These are phyloP conservation scores for Helicostylum pulchrum DNA, from an alignment of 192 early-diverging fungal genomes.

Conservation along the genomic window DNA sequence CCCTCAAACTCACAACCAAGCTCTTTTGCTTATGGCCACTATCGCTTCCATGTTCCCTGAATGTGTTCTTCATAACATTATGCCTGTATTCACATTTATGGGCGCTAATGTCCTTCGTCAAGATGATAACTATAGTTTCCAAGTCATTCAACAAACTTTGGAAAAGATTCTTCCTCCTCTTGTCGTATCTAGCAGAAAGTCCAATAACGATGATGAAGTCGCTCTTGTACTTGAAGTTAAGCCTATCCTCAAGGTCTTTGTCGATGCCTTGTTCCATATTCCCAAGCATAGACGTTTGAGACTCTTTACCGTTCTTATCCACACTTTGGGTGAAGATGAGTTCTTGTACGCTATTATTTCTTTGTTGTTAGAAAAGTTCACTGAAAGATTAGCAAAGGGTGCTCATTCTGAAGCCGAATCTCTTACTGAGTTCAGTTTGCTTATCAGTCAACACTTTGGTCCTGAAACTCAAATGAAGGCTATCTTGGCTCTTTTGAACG, in stretches of 20 bases:
- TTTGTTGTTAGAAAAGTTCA: slow-evolving; percentile 71
- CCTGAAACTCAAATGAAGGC: slow-evolving; percentile 64
- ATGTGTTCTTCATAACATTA: slow-evolving; percentile 85
- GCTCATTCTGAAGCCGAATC: slow-evolving; percentile 58
- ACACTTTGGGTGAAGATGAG: slow-evolving; percentile 71
- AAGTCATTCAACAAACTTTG: slow-evolving; percentile 88
- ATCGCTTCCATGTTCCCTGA: slow-evolving; percentile 81
- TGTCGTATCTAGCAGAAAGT: slow-evolving; percentile 44
- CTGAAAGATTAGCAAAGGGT: slow-evolving; percentile 49
- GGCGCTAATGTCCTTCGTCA: slow-evolving; percentile 91
- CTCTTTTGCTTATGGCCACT: slow-evolving; percentile 81
- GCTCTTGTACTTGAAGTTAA: slow-evolving; percentile 54
- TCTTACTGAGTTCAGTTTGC: slow-evolving; percentile 71
- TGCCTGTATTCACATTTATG: slow-evolving; percentile 99
- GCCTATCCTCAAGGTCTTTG: slow-evolving; percentile 85
- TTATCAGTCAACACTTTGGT: slow-evolving; percentile 67
- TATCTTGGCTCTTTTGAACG: slow-evolving; percentile 54
- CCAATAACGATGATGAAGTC: slow-evolving; percentile 30
- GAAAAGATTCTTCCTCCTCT: slow-evolving; percentile 85
- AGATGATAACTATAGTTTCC: slow-evolving; percentile 96
- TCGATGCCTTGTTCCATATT: slow-evolving; percentile 87
- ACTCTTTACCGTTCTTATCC: slow-evolving; percentile 79
- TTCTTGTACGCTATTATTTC: slow-evolving; percentile 73
- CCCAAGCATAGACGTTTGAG: slow-evolving; percentile 88
- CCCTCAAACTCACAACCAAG: slow-evolving; percentile 92